Percentiles rank a stretch among this genome's conserved stretches.
phyloP scores from a whole-genome alignment of 257 asterid species.

The Mitragyna speciosa region DNA sequence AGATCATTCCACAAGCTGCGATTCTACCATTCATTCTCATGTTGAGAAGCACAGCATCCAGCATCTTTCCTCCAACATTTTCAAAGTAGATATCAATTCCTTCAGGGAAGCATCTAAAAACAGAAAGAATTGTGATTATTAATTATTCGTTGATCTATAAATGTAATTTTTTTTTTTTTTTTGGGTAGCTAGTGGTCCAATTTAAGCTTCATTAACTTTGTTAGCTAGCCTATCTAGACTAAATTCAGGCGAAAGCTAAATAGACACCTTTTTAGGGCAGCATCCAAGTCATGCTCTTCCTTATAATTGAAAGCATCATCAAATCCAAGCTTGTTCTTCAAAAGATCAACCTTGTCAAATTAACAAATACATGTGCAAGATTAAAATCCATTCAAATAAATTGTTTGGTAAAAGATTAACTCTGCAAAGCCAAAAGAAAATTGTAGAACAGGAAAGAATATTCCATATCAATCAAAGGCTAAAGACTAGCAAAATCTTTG shows the following conservation, averaged over 20 bases:
- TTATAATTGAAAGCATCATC: slow-evolving; percentile 41
- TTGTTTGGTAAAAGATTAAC: too few species aligned
- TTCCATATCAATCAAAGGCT: too few species aligned
- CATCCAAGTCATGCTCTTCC: slow-evolving; percentile 28
- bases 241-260: too few species aligned
- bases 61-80: slow-evolving; percentile 35
- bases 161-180: too few species aligned
- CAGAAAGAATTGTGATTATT: background rate
- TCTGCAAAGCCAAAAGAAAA: too few species aligned
- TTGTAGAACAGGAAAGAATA: too few species aligned
- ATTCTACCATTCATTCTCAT: slow-evolving; percentile 30
- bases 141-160: too few species aligned
- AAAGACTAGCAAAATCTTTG: too few species aligned
- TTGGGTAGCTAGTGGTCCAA: too few species aligned
- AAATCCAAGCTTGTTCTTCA: slow-evolving; percentile 35
- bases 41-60: slow-evolving; percentile 27
- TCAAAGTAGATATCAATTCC: slow-evolving; percentile 41
- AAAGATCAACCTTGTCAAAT: slow-evolving; percentile 31
- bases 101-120: slow-evolving; percentile 29
- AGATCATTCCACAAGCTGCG: slow-evolving; percentile 38
- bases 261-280: slow-evolving; percentile 31
- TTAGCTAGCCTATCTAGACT: background rate
- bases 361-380: too few species aligned
- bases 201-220: background rate
- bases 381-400: too few species aligned